Percentiles rank a stretch among this genome's conserved stretches.
Evolutionary conservation across 2,329 filamentous ascomycete species (phyloP).

Genomic region (Lasiodiplodia gonubiensis): DNA sequence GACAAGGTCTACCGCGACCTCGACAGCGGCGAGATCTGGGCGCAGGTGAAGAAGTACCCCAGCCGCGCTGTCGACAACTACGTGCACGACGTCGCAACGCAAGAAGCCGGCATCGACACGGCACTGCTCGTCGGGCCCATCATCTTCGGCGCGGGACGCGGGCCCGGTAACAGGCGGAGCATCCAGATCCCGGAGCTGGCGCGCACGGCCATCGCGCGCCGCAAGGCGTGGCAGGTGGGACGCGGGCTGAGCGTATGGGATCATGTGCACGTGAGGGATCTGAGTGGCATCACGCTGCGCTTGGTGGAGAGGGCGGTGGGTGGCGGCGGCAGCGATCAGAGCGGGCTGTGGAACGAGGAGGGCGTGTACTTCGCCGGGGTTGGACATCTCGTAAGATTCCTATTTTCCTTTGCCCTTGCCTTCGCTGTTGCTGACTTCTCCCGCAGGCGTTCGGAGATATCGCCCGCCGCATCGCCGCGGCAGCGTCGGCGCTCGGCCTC

Average conservation of each 20-base stretch:
- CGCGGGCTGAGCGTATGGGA: neutral
- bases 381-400: no score
- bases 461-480: slow-evolving; percentile 43
- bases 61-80: neutral
- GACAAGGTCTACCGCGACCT: neutral
- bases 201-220: neutral
- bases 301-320: neutral
- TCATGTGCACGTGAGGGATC: no score
- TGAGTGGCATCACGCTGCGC: neutral
- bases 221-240: neutral
- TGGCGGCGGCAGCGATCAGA: neutral
- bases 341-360: neutral
- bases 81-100: neutral
- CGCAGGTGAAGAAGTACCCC: neutral
- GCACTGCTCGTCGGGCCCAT: neutral
- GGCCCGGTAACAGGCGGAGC: neutral
- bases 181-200: neutral
- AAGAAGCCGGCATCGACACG: neutral
- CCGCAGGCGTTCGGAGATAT: slow-evolving; percentile 50
- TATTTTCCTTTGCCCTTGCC: neutral
- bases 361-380: neutral
- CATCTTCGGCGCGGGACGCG: neutral
- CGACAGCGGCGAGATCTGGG: neutral
- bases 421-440: neutral
- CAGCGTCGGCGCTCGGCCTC: slow-evolving; percentile 60